These are phyloP conservation scores for Colletotrichum sp. DNA, from an alignment of 2,329 filamentous ascomycete genomes.

Conservation along the genomic window DNA sequence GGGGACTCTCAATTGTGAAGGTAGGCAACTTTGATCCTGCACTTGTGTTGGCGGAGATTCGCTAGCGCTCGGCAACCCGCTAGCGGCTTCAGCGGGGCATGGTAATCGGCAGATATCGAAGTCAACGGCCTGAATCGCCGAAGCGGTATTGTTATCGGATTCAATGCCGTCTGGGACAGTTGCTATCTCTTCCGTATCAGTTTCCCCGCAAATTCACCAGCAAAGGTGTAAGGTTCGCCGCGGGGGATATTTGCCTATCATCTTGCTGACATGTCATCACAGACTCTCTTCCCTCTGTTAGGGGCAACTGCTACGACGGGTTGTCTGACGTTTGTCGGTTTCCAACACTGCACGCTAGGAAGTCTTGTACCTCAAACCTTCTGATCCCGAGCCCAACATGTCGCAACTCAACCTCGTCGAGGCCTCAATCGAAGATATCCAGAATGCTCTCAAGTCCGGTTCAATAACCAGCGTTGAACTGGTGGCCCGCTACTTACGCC, in stretches of 20 bases:
- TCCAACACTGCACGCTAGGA: neutral
- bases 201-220: neutral
- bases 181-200: neutral
- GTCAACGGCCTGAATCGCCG: neutral
- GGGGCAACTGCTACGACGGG: neutral
- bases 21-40: neutral
- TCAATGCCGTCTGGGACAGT: neutral
- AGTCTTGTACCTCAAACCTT: neutral
- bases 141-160: neutral
- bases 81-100: neutral
- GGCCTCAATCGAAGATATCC: conserved; percentile 28
- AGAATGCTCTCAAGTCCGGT: conserved; percentile 22
- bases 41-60: neutral
- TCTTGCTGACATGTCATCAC: neutral
- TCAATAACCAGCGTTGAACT: conserved; percentile 30
- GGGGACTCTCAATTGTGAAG: neutral
- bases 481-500: conserved; percentile 26
- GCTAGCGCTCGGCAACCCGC: neutral
- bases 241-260: neutral
- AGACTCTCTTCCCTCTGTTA: neutral
- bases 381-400: neutral
- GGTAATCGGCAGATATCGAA: neutral
- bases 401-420: conserved; percentile 25
- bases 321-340: neutral
- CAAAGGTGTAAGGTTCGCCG: neutral